Base-by-base conservation (phyloP, 352 stramenopile genomes). In the Pythium aristosporum region DNA sequence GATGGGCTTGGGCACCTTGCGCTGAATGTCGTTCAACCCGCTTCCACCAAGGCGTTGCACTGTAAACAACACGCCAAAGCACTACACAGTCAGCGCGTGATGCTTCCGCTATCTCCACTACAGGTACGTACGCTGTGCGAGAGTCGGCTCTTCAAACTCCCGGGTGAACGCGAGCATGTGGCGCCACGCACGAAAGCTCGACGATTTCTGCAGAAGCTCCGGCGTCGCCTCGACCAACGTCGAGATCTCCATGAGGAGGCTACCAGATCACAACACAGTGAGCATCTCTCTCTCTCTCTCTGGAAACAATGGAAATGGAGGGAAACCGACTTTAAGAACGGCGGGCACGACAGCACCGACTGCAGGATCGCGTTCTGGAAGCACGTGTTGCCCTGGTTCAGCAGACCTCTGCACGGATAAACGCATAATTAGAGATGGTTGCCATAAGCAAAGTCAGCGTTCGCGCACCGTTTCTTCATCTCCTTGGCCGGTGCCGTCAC, bases 311-410 rank as follows among this genome's bases (percentile, higher is more conserved):
- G 3, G 37, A 23, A 61, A 10, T 12, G 2, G 6, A 46, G 7
- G 2, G 11, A 37, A 47, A 79, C 77, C 42, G 61, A 94, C 85
- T 94, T 94, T 47, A 92, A 69, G 43, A 92, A 92, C 36, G 84
- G 86, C 20, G 83, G 74, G 60, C 86, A 94, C 16, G 82, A 75
- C 23, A 94, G 67, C 16, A 94, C 69, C 10, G 83, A 92, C 75
- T 94, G 86, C 71, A 94, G 75, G 53, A 92, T 94, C 13, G 90
- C 86, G 60, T 94, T 94, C 73, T 94, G 86, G 70, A 94, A 94
- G 71, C 86, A 94, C 56, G 86, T 94, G 57, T 94, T 94, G 68
- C 86, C 86, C 58, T 94, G 86, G 59, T 94, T 94, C 67, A 92
- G 66, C 13, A 94, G 71, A 1, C 86, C 86, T 61, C 80, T 91